Evolutionary conservation across 2,329 filamentous ascomycete species (phyloP), one percentile per base, ranked within the genome.

Genomic region (Pseudovirgaria hyperparasitica): DNA sequence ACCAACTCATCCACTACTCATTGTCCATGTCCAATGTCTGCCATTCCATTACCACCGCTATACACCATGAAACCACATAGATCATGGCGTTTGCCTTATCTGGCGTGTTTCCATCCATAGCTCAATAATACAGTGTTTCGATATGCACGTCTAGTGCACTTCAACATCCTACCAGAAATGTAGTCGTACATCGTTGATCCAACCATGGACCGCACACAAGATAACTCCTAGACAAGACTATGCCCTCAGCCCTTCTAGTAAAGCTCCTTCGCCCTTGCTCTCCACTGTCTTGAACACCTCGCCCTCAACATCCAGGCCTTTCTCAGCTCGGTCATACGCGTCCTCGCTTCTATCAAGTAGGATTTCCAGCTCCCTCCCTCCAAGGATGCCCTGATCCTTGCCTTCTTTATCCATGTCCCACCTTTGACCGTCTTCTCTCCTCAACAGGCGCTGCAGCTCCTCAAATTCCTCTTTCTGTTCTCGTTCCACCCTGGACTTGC

Each of bases 341-440:
- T 73, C 71, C 25, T 69, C 64, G 36, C 67, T 72, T 15, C 85
- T 63, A 54, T 96, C 86, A 23, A 82, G 81, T 27, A 98, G 50
- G 3, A 82, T 72, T 3, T 76, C 67, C 15, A 98, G 44, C 43
- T 96, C 90, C 15, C 68, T 62, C 25, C 90, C 72, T 22, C 72
- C 81, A 19, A 96, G 52, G 6, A 96, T 58, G 16, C 74, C 66
- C 23, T 71, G 67, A 0, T 67, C 70, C 0, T 65, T 41, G n/a
- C 49, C 53, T 14, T 49, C 46, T 5, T 25, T 41, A 10, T 24
- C 52, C 6, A 72, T 50, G 43, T 76, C 71, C 27, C 74, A 71
- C 14, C 60, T 63, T 50, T 77, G 67, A 18, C 75, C 75, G 3
- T 92, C 90, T 35, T 90, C 81, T 31, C 50, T 46, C 13, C 56